These are phyloP conservation scores for Tremellales sp. DNA, from an alignment of 1,284 basidiomycete species.

Conservation along the genomic window DNA sequence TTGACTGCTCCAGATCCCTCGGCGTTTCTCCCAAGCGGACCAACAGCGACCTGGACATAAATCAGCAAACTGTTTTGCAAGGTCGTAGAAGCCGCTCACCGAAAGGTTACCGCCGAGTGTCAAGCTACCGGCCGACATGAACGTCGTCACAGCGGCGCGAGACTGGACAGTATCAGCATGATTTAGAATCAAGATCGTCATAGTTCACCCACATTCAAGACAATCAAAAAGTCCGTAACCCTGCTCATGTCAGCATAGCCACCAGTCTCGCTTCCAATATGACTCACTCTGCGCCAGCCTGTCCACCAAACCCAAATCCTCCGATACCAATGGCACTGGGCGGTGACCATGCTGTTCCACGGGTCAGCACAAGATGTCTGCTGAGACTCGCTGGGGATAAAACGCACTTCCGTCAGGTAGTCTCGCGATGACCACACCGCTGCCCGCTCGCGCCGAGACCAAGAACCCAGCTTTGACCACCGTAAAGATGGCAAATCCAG, in stretches of 20 bases:
- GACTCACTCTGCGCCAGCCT: conserved; percentile 53
- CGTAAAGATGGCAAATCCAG: conserved; percentile 56
- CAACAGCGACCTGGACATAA: conserved; percentile 62
- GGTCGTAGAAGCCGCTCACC: conserved; percentile 19
- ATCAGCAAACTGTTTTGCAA: background rate
- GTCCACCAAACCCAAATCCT: conserved; percentile 83
- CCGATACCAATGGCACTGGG: conserved; percentile 95
- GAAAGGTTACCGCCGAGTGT: conserved; percentile 92
- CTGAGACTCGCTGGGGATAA: background rate
- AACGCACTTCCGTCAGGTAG: conserved; percentile 75
- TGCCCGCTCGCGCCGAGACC: conserved; percentile 66
- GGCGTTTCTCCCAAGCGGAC: conserved; percentile 89
- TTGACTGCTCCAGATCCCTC: conserved; percentile 86
- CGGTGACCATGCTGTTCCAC: conserved; percentile 73
- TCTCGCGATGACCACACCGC: conserved; percentile 85
- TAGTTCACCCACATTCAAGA: conserved; percentile 66
- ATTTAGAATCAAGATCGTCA: background rate
- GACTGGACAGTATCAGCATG: conserved; percentile 34
- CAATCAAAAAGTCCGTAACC: conserved; percentile 91
- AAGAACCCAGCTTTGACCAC: conserved; percentile 58
- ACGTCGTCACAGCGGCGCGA: conserved; percentile 61
- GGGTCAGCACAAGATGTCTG: background rate
- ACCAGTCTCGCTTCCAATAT: background rate
- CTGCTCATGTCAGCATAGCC: conserved; percentile 61
- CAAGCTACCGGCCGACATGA: conserved; percentile 91